phyloP scores from a whole-genome alignment of 768 basidiomycete species.

The Russula olivacea region DNA sequence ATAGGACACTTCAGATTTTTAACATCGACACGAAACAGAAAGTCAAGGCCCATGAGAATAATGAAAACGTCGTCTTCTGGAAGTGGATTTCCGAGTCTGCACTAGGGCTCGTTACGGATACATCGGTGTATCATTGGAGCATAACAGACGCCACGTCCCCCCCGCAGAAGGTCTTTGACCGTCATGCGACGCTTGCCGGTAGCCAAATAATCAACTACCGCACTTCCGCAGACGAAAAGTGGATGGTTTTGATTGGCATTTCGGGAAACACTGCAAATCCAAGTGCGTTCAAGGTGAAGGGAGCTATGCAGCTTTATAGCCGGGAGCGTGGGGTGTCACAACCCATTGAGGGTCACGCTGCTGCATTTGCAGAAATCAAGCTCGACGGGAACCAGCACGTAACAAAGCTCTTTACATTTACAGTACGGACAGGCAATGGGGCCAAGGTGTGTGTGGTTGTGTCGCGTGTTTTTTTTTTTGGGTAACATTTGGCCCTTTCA shows the following conservation, averaged over 20 bases:
- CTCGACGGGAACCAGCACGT: slow-evolving; percentile 78
- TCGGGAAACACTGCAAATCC: slow-evolving; percentile 89
- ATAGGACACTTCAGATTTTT: slow-evolving; percentile 93
- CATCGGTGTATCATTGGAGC: slow-evolving; percentile 90
- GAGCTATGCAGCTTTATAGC: slow-evolving; percentile 95
- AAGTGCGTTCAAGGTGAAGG: slow-evolving; percentile 97
- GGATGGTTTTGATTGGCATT: slow-evolving; percentile 95
- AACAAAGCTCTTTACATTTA: slow-evolving; percentile 92
- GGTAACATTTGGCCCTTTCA: slow-evolving; percentile 31
- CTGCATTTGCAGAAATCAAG: slow-evolving; percentile 89
- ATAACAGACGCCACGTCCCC: slow-evolving; percentile 66
- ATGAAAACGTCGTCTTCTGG: slow-evolving; percentile 96
- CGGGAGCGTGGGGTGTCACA: slow-evolving; percentile 90
- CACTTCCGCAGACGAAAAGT: slow-evolving; percentile 86
- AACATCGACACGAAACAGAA: slow-evolving; percentile 97
- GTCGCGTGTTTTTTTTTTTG: not conserved
- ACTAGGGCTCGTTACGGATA: slow-evolving; percentile 93
- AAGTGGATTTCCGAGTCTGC: slow-evolving; percentile 93
- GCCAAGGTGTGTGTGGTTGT: slow-evolving; percentile 68
- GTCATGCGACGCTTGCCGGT: slow-evolving; percentile 88
- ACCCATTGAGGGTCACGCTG: slow-evolving; percentile 98
- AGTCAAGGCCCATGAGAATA: slow-evolving; percentile 91
- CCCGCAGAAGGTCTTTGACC: slow-evolving; percentile 92
- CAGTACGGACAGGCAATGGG: slow-evolving; percentile 93
- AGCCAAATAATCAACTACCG: slow-evolving; percentile 99